Base-by-base conservation (phyloP, 345 rosid genomes). In the Alliaria petiolata region DNA sequence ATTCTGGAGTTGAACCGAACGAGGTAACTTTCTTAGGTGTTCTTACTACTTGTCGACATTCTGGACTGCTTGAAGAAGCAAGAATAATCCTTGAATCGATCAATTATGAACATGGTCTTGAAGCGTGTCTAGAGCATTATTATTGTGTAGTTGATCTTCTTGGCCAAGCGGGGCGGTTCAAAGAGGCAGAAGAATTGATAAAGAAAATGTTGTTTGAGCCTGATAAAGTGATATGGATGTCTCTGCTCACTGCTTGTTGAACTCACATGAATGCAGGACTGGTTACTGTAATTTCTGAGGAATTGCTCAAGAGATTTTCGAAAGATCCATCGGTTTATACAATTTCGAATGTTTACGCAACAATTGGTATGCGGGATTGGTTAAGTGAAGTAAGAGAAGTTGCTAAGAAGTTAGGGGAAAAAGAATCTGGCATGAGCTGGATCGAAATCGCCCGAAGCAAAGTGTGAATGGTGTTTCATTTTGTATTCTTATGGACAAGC, bases 91-190 rank as follows among this genome's bases (percentile, higher is more conserved):
- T 87, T 62, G 66, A 77, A 53, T 69, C 78, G 35, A 87, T 87
- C 89, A 84, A 72, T 68, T 54, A 42, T 33, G 77, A 80, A 34
- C 61, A 84, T 65, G 88, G 85, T 40, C 64, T 86, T 36, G 78
- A 80, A 66, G 92, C 91, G 56, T 81, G 65, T 34, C 10, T 78
- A 7, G 92, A 89, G 78, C 96, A 89, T 78, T 87, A 85, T 68
- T 85, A 84, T 72, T 87, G 92, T 54, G 67, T 87, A 80, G 79
- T 87, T 71, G 87, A 89, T 77, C 85, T 89, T 65, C 90, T 89
- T 66, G 86, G 86, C 69, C 89, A 84, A 78, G 87, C 85, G 11
- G 96, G 91, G 40, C 20, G 28, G 69, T 78, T 87, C 52, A 35
- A 79, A 52, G 91, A 85, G 63, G 89, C 81, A 4, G 75, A 76